Evolutionary conservation across 176 grass and related monocot species (phyloP).

Genomic region (Triticum dicoccoides): DNA sequence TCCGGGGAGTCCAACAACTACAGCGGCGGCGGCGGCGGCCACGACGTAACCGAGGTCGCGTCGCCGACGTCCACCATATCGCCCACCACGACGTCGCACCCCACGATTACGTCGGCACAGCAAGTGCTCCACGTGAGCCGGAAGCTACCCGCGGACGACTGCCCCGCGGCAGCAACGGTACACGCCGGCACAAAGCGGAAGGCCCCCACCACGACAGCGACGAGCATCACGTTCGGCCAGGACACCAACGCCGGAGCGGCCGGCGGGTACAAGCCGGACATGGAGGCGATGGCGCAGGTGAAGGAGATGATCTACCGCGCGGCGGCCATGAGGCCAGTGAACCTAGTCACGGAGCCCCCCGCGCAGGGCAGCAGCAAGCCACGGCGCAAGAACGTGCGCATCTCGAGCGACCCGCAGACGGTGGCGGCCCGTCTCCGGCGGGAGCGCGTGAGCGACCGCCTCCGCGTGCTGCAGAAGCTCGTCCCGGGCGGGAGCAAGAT

Average conservation of each 20-base stretch:
- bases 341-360: slow-evolving; percentile 30
- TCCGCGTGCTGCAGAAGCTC: slow-evolving; percentile 73
- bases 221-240: slow-evolving; percentile 47
- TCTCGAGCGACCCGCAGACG: slow-evolving; percentile 86
- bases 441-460: slow-evolving; percentile 70
- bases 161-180: background rate
- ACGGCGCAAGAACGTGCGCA: slow-evolving; percentile 74
- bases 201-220: background rate
- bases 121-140: slow-evolving; percentile 20
- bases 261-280: slow-evolving; percentile 60
- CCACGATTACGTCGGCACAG: background rate
- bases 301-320: slow-evolving; percentile 89
- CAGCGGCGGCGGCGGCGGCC: slow-evolving; percentile 24
- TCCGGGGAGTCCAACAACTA: slow-evolving; percentile 74
- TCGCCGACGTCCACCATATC: slow-evolving; percentile 67
- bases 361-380: slow-evolving; percentile 29
- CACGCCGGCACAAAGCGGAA: background rate
- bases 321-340: slow-evolving; percentile 74
- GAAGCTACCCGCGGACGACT: slow-evolving; percentile 34
- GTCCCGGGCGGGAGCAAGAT: slow-evolving; percentile 88
- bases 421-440: slow-evolving; percentile 77
- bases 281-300: slow-evolving; percentile 78
- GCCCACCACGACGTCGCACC: slow-evolving; percentile 1
- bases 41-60: slow-evolving; percentile 45
- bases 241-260: background rate